These are phyloP conservation scores for Cruciata laevipes DNA, from an alignment of 257 asterid species.

Conservation along the genomic window DNA sequence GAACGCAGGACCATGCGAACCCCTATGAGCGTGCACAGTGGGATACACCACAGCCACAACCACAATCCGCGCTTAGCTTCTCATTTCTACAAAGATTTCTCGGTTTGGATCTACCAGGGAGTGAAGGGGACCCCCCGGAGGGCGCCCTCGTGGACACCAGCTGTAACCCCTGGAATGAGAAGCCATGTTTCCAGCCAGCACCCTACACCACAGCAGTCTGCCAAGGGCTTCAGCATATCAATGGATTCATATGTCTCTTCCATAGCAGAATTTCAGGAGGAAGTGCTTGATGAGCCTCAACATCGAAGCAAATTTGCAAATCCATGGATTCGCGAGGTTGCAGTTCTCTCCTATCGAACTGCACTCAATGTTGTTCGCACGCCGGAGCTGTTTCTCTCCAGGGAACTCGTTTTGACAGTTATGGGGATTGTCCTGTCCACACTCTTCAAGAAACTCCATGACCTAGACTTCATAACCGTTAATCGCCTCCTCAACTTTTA, in stretches of 20 bases:
- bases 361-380: conserved; percentile 68
- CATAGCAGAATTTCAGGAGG: conserved; percentile 41
- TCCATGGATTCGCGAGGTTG: conserved; percentile 78
- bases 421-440: conserved; percentile 74
- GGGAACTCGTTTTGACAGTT: conserved; percentile 60
- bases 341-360: conserved; percentile 74
- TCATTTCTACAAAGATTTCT: conserved; percentile 80
- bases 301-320: conserved; percentile 57
- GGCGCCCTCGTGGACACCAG: conserved; percentile 79
- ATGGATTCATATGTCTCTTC: conserved; percentile 32
- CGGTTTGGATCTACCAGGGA: conserved; percentile 70
- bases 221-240: conserved; percentile 33
- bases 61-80: conserved; percentile 65
- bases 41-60: too few species aligned
- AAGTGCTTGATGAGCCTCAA: conserved; percentile 64
- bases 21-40: conserved; percentile 47
- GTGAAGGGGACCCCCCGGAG: conserved; percentile 68
- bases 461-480: conserved; percentile 40
- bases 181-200: conserved; percentile 28
- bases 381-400: conserved; percentile 73
- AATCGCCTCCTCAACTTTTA: conserved; percentile 69
- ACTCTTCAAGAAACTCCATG: conserved; percentile 43
- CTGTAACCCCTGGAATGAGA: conserved; percentile 41
- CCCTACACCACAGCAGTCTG: conserved; percentile 24
- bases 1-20: conserved; percentile 44